Percentiles rank a stretch among this genome's conserved stretches.
Evolutionary conservation across 106 monocot species (phyloP).

Genomic region (Vanilla planifolia): DNA sequence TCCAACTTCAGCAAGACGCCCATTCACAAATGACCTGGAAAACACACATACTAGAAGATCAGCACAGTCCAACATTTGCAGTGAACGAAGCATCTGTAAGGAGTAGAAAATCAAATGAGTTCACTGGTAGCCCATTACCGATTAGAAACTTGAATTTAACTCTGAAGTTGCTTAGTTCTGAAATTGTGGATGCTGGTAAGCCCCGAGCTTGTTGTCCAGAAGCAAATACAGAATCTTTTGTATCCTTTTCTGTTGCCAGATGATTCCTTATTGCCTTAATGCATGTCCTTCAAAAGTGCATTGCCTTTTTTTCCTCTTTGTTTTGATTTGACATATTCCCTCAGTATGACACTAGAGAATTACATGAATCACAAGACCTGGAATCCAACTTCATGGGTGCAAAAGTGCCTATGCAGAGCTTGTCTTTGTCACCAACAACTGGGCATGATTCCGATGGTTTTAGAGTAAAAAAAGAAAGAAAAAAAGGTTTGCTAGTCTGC

Average conservation of each 20-base stretch:
- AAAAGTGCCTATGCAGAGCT: slow-evolving; percentile 14
- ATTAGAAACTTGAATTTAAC: neutral
- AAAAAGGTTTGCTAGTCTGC: slow-evolving; percentile 20
- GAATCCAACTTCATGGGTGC: slow-evolving; percentile 13
- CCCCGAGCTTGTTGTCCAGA: slow-evolving; percentile 23
- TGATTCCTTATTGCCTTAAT: neutral
- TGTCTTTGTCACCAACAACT: slow-evolving; percentile 25
- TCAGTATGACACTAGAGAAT: slow-evolving; percentile 33
- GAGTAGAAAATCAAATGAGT: slow-evolving; percentile 16
- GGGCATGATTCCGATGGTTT: slow-evolving; percentile 15
- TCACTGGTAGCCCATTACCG: slow-evolving; percentile 11
- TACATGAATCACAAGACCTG: slow-evolving; percentile 3
- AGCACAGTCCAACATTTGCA: slow-evolving; percentile 66
- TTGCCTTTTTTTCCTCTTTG: neutral
- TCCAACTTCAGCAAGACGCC: slow-evolving; percentile 6
- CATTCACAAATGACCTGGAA: slow-evolving; percentile 12
- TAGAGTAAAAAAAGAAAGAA: slow-evolving; percentile 12
- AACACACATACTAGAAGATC: slow-evolving; percentile 21
- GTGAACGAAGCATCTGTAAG: slow-evolving; percentile 24
- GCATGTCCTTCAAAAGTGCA: slow-evolving; percentile 2
- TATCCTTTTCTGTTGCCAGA: slow-evolving; percentile 42
- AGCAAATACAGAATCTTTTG: slow-evolving; percentile 30
- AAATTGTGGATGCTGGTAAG: slow-evolving; percentile 19
- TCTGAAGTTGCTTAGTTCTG: neutral
- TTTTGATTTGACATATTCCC: slow-evolving; percentile 21